A percentile compares a stretch with the other conserved stretches of the same genome.
phyloP scores from a whole-genome alignment of 139 green algal species.

The Diplosphaera chodatii region DNA sequence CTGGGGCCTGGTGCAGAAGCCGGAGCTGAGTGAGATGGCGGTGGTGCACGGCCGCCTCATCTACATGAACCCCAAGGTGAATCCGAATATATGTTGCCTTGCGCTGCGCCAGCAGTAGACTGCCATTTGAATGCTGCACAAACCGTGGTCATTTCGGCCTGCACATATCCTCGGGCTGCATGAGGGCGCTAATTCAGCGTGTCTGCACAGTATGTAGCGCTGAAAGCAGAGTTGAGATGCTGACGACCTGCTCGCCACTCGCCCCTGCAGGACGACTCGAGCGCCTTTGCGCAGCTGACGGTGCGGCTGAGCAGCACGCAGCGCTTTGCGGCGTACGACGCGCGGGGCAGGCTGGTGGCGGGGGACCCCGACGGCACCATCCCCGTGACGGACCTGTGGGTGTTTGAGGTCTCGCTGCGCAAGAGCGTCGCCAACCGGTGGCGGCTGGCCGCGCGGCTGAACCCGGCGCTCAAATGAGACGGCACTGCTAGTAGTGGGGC shows the following conservation, averaged over 20 bases:
- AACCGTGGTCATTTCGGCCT: no score
- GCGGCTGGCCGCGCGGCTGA: background rate
- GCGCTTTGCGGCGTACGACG: slow-evolving; percentile 34
- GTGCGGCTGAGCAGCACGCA: slow-evolving; percentile 31
- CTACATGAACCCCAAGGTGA: slow-evolving; percentile 34
- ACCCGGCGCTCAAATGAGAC: background rate
- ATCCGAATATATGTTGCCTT: no score
- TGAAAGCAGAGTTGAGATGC: no score
- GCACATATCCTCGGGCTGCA: no score
- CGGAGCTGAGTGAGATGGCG: slow-evolving; percentile 12
- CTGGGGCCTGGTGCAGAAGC: slow-evolving; percentile 24
- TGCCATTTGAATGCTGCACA: no score
- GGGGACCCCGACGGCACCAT: slow-evolving; percentile 18
- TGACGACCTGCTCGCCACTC: no score
- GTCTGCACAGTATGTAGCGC: no score
- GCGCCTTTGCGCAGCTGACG: slow-evolving; percentile 43
- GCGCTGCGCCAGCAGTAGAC: no score
- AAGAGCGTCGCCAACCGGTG: slow-evolving; percentile 2
- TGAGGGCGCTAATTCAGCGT: no score
- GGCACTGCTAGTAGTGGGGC: no score
- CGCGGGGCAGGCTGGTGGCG: slow-evolving; percentile 18
- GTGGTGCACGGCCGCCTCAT: slow-evolving; percentile 42
- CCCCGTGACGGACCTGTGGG: slow-evolving; percentile 38
- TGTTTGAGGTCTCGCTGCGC: slow-evolving; percentile 38
- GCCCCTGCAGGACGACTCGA: slow-evolving; percentile 31